phyloP scores from a whole-genome alignment of 2,329 filamentous ascomycete species.

The Fusarium sp. region DNA sequence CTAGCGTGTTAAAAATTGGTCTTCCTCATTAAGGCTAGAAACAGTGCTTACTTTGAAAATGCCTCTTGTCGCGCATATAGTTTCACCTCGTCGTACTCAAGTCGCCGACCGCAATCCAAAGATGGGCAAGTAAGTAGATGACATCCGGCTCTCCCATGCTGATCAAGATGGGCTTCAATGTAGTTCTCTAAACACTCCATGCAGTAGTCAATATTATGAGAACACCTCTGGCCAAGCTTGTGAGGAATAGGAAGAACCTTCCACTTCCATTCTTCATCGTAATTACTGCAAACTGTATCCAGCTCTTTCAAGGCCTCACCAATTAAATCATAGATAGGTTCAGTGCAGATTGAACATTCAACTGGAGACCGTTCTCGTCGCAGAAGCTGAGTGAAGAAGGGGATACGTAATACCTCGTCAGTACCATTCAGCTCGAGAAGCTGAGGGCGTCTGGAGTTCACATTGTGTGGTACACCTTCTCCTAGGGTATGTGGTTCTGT shows the following conservation, averaged over 20 bases:
- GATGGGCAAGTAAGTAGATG: background rate
- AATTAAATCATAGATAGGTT: background rate
- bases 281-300: background rate
- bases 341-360: background rate
- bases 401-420: background rate
- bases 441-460: background rate
- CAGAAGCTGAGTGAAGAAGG: background rate
- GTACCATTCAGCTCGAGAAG: background rate
- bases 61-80: background rate
- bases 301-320: background rate
- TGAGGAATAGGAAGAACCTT: background rate
- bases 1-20: fast-evolving
- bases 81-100: background rate
- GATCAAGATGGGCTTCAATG: background rate
- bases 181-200: background rate
- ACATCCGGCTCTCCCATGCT: background rate
- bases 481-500: background rate
- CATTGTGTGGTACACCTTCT: background rate
- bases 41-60: background rate
- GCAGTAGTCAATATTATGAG: background rate
- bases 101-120: background rate
- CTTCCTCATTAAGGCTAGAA: background rate
- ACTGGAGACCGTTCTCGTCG: background rate
- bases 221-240: background rate
- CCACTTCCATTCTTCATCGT: background rate